Percentiles rank a stretch among this genome's conserved stretches.
Evolutionary conservation across 2,329 filamentous ascomycete species (phyloP).

Genomic region (Nemania diffusa): DNA sequence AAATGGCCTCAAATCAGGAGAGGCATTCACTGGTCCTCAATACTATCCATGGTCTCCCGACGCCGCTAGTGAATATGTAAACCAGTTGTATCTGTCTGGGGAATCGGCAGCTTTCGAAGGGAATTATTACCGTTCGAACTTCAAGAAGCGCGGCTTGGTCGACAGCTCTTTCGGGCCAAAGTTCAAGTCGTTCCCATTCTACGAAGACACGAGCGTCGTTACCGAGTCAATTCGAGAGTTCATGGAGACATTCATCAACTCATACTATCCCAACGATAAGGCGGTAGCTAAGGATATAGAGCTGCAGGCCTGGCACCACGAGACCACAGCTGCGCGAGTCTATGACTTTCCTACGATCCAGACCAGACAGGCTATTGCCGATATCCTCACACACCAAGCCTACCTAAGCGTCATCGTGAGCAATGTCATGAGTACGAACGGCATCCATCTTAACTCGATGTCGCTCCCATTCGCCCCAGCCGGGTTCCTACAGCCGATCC

Average conservation of each 20-base stretch:
- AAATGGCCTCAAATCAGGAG: conserved; percentile 9
- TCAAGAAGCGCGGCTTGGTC: conserved; percentile 53
- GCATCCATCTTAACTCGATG: conserved; percentile 49
- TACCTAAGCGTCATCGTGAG: conserved; percentile 53
- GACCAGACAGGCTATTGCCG: conserved; percentile 49
- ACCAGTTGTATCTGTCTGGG: conserved; percentile 23
- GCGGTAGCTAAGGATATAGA: conserved; percentile 53
- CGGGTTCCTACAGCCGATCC: conserved; percentile 53
- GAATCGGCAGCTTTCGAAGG: conserved; percentile 23
- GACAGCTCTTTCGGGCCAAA: conserved; percentile 50
- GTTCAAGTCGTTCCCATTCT: conserved; percentile 57
- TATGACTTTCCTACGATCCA: conserved; percentile 53
- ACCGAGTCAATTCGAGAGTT: conserved; percentile 51
- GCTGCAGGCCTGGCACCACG: conserved; percentile 56
- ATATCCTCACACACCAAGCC: conserved; percentile 54
- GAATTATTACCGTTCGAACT: conserved; percentile 22
- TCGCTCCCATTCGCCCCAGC: conserved; percentile 56
- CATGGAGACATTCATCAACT: conserved; percentile 54
- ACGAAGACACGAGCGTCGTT: conserved; percentile 55
- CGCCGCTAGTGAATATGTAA: conserved; percentile 44
- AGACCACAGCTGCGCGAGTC: conserved; percentile 52
- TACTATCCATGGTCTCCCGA: conserved; percentile 48
- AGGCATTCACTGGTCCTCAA: conserved; percentile 39
- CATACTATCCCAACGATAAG: conserved; percentile 54
- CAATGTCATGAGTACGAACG: conserved; percentile 57